A percentile compares a stretch with the other conserved stretches of the same genome.
Evolutionary conservation across 495 filamentous ascomycete species (phyloP).

Genomic region (Tuber indicum): DNA sequence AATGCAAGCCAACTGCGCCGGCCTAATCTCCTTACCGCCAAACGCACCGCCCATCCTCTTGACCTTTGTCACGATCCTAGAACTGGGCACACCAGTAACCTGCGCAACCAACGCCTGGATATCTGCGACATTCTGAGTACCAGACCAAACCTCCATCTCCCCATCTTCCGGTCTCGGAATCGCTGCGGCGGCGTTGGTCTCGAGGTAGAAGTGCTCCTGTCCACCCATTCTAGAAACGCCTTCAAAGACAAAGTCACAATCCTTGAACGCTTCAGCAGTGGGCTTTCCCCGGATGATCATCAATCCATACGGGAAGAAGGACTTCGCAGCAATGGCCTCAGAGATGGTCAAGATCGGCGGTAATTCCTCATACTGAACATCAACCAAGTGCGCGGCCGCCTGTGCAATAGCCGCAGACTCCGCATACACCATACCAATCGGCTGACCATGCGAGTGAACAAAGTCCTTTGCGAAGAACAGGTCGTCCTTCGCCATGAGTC

Average conservation of each 20-base stretch:
- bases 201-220: slow-evolving; percentile 47
- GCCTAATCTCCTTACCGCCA: slow-evolving; percentile 46
- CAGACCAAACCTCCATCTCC: slow-evolving; percentile 45
- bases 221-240: slow-evolving; percentile 45
- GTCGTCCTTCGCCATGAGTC: slow-evolving; percentile 43
- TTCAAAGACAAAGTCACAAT: slow-evolving; percentile 44
- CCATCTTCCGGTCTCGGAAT: slow-evolving; percentile 45
- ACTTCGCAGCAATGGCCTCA: slow-evolving; percentile 47
- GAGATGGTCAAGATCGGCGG: slow-evolving; percentile 47
- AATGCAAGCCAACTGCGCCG: slow-evolving; percentile 43
- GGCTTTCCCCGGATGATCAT: slow-evolving; percentile 43
- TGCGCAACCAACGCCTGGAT: slow-evolving; percentile 46
- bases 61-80: slow-evolving; percentile 44
- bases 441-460: slow-evolving; percentile 43
- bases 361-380: slow-evolving; percentile 44
- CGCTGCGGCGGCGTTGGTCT: slow-evolving; percentile 45
- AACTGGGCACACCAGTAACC: slow-evolving; percentile 46
- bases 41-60: slow-evolving; percentile 47
- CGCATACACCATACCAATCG: slow-evolving; percentile 46
- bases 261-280: slow-evolving; percentile 41
- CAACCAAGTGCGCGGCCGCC: slow-evolving; percentile 42
- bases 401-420: slow-evolving; percentile 44
- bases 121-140: slow-evolving; percentile 47
- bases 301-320: slow-evolving; percentile 42
- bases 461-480: slow-evolving; percentile 46